Conservation (phyloP, 805 yeast species). For the Starmerella khaoyaiensis region DNA sequence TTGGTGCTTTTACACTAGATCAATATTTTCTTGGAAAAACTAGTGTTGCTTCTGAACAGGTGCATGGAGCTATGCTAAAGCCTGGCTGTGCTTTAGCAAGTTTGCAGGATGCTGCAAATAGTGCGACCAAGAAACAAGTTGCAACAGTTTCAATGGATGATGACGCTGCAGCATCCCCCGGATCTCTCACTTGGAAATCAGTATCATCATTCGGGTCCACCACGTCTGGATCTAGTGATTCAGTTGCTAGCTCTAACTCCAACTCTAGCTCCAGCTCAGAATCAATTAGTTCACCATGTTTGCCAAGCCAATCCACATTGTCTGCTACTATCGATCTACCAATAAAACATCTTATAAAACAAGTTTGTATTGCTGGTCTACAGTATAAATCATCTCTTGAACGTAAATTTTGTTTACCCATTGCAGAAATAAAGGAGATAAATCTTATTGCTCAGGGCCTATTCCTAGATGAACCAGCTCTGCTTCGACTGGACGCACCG, state of each 20-base stretch:
- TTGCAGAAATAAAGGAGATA: conserved; percentile 68
- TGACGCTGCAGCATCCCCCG: conserved; percentile 10
- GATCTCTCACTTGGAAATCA: conserved; percentile 16
- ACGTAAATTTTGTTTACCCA: conserved; percentile 55
- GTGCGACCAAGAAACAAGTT: too few relatives aligned
- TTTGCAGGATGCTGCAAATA: conserved; percentile 18
- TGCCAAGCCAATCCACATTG: neutral
- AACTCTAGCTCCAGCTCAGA: conserved; percentile 2
- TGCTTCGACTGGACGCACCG: conserved; percentile 74
- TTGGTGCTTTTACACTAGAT: conserved; percentile 16
- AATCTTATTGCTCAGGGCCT: conserved; percentile 78
- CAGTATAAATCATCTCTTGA: conserved; percentile 7
- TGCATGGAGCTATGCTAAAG: conserved; percentile 14
- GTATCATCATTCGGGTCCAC: too few relatives aligned
- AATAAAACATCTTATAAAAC: conserved; percentile 20
- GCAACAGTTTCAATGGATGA: neutral
- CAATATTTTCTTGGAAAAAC: conserved; percentile 16
- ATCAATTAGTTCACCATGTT: neutral
- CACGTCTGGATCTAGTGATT: neutral
- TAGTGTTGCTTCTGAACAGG: conserved; percentile 14
- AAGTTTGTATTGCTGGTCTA: conserved; percentile 22
- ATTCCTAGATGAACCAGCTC: conserved; percentile 76
- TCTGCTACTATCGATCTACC: conserved; percentile 9
- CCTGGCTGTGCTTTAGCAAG: conserved; percentile 14
- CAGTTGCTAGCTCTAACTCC: conserved; percentile 1